phyloP scores from a whole-genome alignment of 345 rosid genomes.

The Aegle marmelos region DNA sequence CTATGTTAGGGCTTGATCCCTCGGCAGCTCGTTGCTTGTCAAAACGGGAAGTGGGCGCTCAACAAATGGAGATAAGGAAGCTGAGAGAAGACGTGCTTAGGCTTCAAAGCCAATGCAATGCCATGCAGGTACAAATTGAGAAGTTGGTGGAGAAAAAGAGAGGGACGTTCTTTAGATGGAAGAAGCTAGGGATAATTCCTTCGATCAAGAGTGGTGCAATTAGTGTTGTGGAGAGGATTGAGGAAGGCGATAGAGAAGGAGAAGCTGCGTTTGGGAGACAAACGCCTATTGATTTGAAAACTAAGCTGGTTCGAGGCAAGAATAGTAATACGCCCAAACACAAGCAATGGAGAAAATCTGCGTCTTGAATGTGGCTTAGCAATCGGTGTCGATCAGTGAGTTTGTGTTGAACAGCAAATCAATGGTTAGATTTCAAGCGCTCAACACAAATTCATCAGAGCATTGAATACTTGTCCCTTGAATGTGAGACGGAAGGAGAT shows the following conservation, averaged over 20 bases:
- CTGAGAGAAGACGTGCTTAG: slow-evolving; percentile 63
- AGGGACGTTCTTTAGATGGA: slow-evolving; percentile 72
- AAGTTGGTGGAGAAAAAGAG: slow-evolving; percentile 64
- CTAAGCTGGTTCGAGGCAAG: slow-evolving; percentile 52
- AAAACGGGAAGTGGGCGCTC: slow-evolving; percentile 60
- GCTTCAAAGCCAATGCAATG: slow-evolving; percentile 53
- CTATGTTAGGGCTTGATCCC: slow-evolving; percentile 33
- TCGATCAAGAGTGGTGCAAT: slow-evolving; percentile 32
- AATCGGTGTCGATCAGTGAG: too few relatives aligned
- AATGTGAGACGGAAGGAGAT: too few relatives aligned
- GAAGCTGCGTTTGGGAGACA: slow-evolving; percentile 36
- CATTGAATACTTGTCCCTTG: too few relatives aligned
- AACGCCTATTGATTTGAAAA: slow-evolving; percentile 62
- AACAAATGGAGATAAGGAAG: slow-evolving; percentile 59
- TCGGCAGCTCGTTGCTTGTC: slow-evolving; percentile 52
- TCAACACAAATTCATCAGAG: too few relatives aligned
- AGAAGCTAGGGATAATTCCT: slow-evolving; percentile 51
- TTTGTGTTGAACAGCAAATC: too few relatives aligned
- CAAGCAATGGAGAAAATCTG: slow-evolving; percentile 58
- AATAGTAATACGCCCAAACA: slow-evolving; percentile 31
- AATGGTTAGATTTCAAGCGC: too few relatives aligned
- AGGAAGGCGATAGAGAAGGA: slow-evolving; percentile 33
- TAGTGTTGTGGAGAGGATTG: slow-evolving; percentile 37
- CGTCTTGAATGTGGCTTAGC: slow-evolving; percentile 31
- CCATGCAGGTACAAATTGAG: slow-evolving; percentile 63